phyloP scores from a whole-genome alignment of 352 stramenopile genomes.

The Phytophthora tentaculata region DNA sequence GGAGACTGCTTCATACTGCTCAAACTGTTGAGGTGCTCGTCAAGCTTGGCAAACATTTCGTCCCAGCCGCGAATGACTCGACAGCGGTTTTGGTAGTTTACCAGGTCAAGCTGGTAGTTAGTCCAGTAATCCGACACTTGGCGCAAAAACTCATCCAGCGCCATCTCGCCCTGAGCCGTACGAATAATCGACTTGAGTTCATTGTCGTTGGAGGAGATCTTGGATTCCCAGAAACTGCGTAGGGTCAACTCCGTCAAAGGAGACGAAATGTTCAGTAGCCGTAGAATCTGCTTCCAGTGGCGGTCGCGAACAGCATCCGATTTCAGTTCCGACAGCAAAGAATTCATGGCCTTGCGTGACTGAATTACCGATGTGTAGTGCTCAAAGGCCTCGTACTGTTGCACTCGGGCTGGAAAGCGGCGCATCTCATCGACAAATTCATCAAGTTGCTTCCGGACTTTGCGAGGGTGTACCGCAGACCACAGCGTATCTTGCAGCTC shows the following conservation, averaged over 20 bases:
- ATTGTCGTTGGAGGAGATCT: slow-evolving; percentile 92
- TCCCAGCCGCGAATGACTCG: slow-evolving; percentile 99
- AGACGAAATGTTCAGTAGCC: slow-evolving; percentile 92
- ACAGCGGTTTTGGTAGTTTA: slow-evolving; percentile 95
- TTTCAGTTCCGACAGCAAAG: slow-evolving; percentile 97
- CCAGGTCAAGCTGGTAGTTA: slow-evolving; percentile 90
- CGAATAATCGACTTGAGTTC: slow-evolving; percentile 97
- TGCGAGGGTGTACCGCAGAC: slow-evolving; percentile 94
- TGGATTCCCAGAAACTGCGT: slow-evolving; percentile 97
- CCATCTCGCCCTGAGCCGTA: slow-evolving; percentile 99
- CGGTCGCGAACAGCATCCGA: slow-evolving; percentile 98
- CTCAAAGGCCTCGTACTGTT: slow-evolving; percentile 98
- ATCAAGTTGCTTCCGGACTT: slow-evolving; percentile 96
- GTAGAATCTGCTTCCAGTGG: slow-evolving; percentile 99
- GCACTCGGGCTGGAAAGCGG: slow-evolving; percentile 95
- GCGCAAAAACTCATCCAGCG: slow-evolving; percentile 98
- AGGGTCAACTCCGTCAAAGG: slow-evolving; percentile 96
- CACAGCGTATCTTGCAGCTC: slow-evolving; percentile 95
- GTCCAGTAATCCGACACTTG: slow-evolving; percentile 94
- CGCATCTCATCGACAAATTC: slow-evolving; percentile 97
- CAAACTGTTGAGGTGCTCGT: slow-evolving; percentile 99
- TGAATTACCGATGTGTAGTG: slow-evolving; percentile 95
- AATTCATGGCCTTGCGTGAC: slow-evolving; percentile 93
- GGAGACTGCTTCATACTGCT: slow-evolving; percentile 99
- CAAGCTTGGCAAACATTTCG: slow-evolving; percentile 99